A percentile compares a stretch with the other conserved stretches of the same genome.
phyloP scores from a whole-genome alignment of 176 grass and related monocot species.

The Aegilops umbellulata region DNA sequence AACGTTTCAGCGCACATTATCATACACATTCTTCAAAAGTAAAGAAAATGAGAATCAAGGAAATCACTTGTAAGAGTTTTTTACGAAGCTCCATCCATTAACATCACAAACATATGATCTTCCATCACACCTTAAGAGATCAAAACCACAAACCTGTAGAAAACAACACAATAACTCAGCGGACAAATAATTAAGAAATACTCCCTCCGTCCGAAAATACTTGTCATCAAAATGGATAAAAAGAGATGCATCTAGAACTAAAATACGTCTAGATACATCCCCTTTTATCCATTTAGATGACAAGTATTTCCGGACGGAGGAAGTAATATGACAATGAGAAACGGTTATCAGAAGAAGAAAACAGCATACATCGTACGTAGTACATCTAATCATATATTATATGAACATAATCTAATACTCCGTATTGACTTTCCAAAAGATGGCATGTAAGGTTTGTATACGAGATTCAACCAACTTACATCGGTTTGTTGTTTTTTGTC shows the following conservation, averaged over 20 bases:
- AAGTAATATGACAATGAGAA: background rate
- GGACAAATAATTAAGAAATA: constrained; percentile 25
- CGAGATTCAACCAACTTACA: background rate
- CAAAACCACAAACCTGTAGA: constrained; percentile 94
- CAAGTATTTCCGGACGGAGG: no score
- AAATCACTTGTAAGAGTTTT: constrained; percentile 95
- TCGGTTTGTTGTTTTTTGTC: background rate
- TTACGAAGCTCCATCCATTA: constrained; percentile 99
- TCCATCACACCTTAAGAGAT: constrained; percentile 95
- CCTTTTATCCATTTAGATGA: no score
- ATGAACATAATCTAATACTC: background rate
- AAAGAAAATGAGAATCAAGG: background rate
- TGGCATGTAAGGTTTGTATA: background rate
- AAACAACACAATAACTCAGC: constrained; percentile 8
- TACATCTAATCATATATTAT: background rate
- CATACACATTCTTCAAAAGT: background rate
- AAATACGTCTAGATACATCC: no score
- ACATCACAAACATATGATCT: constrained; percentile 98
- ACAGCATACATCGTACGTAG: background rate
- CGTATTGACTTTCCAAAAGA: background rate
- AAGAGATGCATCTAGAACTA: no score
- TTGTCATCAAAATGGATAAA: no score
- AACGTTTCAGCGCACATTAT: background rate
- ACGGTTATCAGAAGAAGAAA: background rate
- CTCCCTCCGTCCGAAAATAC: no score